Conservation (phyloP, 2,329 filamentous ascomycete species). For the Penicillium sp. region DNA sequence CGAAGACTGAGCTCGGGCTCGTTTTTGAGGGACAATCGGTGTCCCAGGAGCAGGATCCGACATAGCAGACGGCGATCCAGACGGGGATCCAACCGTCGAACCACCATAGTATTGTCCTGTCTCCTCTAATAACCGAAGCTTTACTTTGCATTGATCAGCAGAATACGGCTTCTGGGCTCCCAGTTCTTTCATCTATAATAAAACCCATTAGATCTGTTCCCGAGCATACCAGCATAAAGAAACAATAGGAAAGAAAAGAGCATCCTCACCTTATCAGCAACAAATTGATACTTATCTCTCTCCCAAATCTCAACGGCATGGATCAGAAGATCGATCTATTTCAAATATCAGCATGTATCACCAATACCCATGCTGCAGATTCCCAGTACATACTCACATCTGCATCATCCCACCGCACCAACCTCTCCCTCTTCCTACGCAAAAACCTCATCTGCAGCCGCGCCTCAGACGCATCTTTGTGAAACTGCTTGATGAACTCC, state of each 20-base stretch:
- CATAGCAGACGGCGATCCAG: slow-evolving; percentile 19
- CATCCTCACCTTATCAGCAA: slow-evolving; percentile 37
- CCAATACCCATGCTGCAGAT: background rate
- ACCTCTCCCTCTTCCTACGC: slow-evolving; percentile 36
- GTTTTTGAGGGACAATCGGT: slow-evolving; percentile 4
- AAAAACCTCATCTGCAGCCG: slow-evolving; percentile 43
- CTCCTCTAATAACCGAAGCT: slow-evolving; percentile 29
- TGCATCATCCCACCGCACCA: slow-evolving; percentile 39
- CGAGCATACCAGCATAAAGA: background rate
- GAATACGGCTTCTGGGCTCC: slow-evolving; percentile 34
- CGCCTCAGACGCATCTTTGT: slow-evolving; percentile 39
- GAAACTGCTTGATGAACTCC: slow-evolving; percentile 36
- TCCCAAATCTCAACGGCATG: slow-evolving; percentile 39
- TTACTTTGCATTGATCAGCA: slow-evolving; percentile 36
- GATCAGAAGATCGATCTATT: slow-evolving; percentile 36
- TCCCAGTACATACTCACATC: slow-evolving; percentile 44
- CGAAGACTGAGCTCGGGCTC: background rate
- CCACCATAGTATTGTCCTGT: slow-evolving; percentile 18
- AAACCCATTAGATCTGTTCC: background rate
- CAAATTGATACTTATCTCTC: slow-evolving; percentile 38
- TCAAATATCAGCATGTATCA: slow-evolving; percentile 1
- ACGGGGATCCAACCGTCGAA: slow-evolving; percentile 4
- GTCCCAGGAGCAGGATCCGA: slow-evolving; percentile 19
- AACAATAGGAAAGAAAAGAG: background rate
- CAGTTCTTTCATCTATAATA: slow-evolving; percentile 33